Percentiles rank a stretch among this genome's conserved stretches.
Evolutionary conservation across 2,329 filamentous ascomycete species (phyloP).

Genomic region (Microascus cirrosus): DNA sequence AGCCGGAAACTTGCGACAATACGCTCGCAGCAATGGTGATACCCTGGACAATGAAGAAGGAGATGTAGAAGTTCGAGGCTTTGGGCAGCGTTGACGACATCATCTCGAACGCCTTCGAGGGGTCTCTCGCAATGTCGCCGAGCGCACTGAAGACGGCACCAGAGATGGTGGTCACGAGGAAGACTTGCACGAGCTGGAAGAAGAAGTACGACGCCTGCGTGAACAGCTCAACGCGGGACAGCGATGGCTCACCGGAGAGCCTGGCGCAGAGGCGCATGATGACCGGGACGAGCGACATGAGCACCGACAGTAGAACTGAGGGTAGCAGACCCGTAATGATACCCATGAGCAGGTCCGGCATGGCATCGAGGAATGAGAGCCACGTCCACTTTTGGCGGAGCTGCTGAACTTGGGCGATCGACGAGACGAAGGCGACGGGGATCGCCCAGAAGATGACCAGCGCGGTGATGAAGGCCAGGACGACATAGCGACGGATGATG

Average conservation of each 20-base stretch:
- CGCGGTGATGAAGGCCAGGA: slow-evolving; percentile 60
- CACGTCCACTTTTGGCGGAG: slow-evolving; percentile 58
- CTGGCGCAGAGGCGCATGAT: slow-evolving; percentile 65
- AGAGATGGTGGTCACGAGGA: slow-evolving; percentile 73
- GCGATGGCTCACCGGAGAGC: slow-evolving; percentile 67
- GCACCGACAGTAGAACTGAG: slow-evolving; percentile 62
- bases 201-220: slow-evolving; percentile 87
- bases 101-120: slow-evolving; percentile 47
- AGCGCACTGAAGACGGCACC: slow-evolving; percentile 67
- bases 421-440: slow-evolving; percentile 67
- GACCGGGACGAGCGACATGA: slow-evolving; percentile 78
- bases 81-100: slow-evolving; percentile 67
- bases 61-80: slow-evolving; percentile 89
- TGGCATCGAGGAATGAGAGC: slow-evolving; percentile 57
- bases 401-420: slow-evolving; percentile 73
- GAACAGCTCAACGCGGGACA: slow-evolving; percentile 72
- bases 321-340: slow-evolving; percentile 80
- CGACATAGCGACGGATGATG: slow-evolving; percentile 58
- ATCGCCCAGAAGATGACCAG: slow-evolving; percentile 81
- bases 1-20: slow-evolving; percentile 54
- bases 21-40: slow-evolving; percentile 64
- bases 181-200: slow-evolving; percentile 86
- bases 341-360: slow-evolving; percentile 64
- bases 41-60: slow-evolving; percentile 78
- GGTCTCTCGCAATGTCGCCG: slow-evolving; percentile 50